Percentiles rank a stretch among this genome's conserved stretches.
These are phyloP conservation scores for Lentinus tigrinus DNA, from an alignment of 768 basidiomycete genomes.

Conservation along the genomic window DNA sequence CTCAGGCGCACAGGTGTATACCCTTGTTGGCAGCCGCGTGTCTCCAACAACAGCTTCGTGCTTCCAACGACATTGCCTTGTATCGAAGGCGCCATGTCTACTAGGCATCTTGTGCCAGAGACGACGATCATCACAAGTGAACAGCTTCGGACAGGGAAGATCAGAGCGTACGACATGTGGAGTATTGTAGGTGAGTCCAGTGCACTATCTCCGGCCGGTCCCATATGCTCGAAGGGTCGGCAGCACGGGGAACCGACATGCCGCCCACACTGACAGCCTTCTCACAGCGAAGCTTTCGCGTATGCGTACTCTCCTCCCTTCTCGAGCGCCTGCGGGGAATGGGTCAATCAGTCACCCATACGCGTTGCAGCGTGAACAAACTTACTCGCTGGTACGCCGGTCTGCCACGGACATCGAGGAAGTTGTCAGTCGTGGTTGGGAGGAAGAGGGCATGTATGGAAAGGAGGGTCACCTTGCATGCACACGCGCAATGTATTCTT, in stretches of 20 bases:
- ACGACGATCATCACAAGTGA: neutral
- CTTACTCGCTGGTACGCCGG: constrained; percentile 21
- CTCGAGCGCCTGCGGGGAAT: constrained; percentile 18
- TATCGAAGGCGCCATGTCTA: neutral
- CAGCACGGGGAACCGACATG: neutral
- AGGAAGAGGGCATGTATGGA: neutral
- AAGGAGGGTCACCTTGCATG: constrained; percentile 33
- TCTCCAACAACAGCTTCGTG: neutral
- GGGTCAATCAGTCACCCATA: neutral
- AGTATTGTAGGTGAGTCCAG: neutral
- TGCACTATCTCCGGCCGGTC: too few relatives aligned
- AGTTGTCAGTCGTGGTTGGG: neutral
- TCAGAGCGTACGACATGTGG: neutral
- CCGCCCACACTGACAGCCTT: neutral
- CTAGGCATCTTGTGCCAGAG: neutral
- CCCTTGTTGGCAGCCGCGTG: constrained; percentile 7
- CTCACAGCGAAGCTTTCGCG: constrained; percentile 8
- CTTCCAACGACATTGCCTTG: neutral
- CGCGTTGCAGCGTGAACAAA: neutral
- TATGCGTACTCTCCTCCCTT: constrained; percentile 35
- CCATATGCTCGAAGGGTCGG: too few relatives aligned
- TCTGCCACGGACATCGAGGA: neutral
- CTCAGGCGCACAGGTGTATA: too few relatives aligned
- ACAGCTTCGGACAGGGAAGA: neutral
- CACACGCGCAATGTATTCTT: constrained; percentile 37